Conservation (phyloP, 2,329 filamentous ascomycete species). For the Gaeumannomyces sp. region DNA sequence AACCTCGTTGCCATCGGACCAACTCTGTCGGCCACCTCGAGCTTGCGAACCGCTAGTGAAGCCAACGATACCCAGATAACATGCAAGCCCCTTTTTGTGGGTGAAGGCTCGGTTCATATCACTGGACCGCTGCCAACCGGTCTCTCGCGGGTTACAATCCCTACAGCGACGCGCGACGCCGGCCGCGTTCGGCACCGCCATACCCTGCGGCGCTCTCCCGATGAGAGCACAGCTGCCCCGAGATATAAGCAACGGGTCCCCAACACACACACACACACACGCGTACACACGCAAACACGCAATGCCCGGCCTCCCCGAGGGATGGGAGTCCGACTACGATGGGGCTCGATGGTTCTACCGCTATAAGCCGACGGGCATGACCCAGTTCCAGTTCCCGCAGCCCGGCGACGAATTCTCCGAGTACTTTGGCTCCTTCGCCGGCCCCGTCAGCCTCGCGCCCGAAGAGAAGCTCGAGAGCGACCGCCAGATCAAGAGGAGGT, state of each 20-base stretch:
- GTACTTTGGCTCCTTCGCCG: constrained; percentile 32
- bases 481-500: constrained; percentile 37
- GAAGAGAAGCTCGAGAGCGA: constrained; percentile 48
- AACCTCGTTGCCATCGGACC: no score
- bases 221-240: neutral
- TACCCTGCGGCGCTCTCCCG: neutral
- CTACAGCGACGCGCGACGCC: neutral
- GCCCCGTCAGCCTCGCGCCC: constrained; percentile 36
- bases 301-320: constrained; percentile 41
- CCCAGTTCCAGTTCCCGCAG: constrained; percentile 51
- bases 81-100: neutral
- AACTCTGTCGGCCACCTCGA: no score
- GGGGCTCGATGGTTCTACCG: constrained; percentile 52
- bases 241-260: neutral
- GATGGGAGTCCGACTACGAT: constrained; percentile 55
- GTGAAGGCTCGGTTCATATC: neutral
- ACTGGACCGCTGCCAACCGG: neutral
- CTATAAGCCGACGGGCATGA: constrained; percentile 46
- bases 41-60: neutral
- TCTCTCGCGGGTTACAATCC: neutral
- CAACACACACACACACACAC: no score
- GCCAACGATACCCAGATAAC: neutral
- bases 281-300: neutral
- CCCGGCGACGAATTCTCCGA: constrained; percentile 54
- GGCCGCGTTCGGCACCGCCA: no score